Evolutionary conservation across 2,329 filamentous ascomycete species (phyloP), one percentile per base, ranked within the genome.

Genomic region (Colletotrichum nymphaeae): DNA sequence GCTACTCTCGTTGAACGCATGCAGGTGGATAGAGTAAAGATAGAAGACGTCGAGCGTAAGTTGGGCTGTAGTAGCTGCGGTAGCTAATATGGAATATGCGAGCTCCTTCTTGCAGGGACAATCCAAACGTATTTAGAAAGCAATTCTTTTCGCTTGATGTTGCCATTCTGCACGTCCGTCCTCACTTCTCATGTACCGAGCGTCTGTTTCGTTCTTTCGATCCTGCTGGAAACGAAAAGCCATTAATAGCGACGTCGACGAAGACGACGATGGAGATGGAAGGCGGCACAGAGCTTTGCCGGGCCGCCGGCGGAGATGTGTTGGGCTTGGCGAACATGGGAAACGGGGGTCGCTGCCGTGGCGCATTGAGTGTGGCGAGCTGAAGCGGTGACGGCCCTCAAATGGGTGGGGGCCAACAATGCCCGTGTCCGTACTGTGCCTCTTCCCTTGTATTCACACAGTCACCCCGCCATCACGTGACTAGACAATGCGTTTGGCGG

Each of bases 391-490:
- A 49, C 42, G 42, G 42, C 42, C 37, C 16, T 42, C 37, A 42
- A 42, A 42, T 42, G 37, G 42, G 42, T 49, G 42, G 42, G 42
- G 42, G 8, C 19, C 42, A 37, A 30, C n/a, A 52, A 53, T n/a
- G 12, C 30, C 49, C 49, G 22, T 12, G 16, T 19, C 63, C 5
- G 32, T 22, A 73, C 70, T 26, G 70, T 73, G 70, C 28, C 26
- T 35, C 12, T 64, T 11, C 22, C 14, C 2, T 7, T 0, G 1
- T 24, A 8, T 16, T 60, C 30, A 22, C 67, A 73, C 70, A 55
- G 70, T 73, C 67, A 73, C 67, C 70, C 70, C 70, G 70, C 70
- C 60, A 73, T 73, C 70, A 73, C 70, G 70, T 73, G 70, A 73
- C 49, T 1, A 0, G 1, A 6, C 12, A 6, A 5, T 8, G 26